Evolutionary conservation across 1,139 yeast species (phyloP).

Genomic region (Saccharomycopsis hybrid): DNA sequence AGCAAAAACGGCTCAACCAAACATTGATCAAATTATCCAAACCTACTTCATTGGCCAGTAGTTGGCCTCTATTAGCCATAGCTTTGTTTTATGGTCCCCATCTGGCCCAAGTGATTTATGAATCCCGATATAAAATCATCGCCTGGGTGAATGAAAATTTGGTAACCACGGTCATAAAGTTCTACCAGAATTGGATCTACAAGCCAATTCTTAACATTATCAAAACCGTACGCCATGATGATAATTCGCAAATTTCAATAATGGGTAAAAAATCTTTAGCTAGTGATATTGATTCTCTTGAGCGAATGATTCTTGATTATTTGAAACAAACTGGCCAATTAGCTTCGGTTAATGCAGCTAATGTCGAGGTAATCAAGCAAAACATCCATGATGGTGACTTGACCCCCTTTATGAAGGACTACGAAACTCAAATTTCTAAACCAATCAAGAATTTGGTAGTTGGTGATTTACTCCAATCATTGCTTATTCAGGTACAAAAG

Average conservation of each 20-base stretch:
- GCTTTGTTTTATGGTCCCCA: conserved; percentile 13
- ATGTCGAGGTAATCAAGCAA: conserved; percentile 26
- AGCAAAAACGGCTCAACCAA: not conserved
- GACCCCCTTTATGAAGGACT: conserved; percentile 69
- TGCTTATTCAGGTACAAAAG: conserved; percentile 86
- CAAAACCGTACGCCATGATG: conserved; percentile 77
- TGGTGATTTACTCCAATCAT: conserved; percentile 70
- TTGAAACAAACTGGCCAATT: conserved; percentile 22
- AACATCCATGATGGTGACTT: conserved; percentile 60
- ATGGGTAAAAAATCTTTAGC: conserved; percentile 73
- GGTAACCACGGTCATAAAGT: conserved; percentile 57
- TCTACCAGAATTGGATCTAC: conserved; percentile 76
- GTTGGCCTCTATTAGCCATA: conserved; percentile 12
- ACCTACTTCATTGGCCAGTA: not conserved
- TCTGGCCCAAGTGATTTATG: conserved; percentile 18
- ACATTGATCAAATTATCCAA: not conserved
- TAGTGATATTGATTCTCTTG: conserved; percentile 74
- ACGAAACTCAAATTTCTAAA: conserved; percentile 65
- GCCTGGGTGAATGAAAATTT: conserved; percentile 54
- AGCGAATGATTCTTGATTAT: conserved; percentile 81
- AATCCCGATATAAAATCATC: conserved; percentile 18
- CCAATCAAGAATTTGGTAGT: conserved; percentile 58
- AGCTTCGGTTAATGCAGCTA: conserved; percentile 23
- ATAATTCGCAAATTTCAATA: conserved; percentile 60
- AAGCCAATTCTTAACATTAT: conserved; percentile 71